These are phyloP conservation scores for Penicillium sclerotiorum DNA, from an alignment of 2,329 filamentous ascomycete species.

Conservation along the genomic window DNA sequence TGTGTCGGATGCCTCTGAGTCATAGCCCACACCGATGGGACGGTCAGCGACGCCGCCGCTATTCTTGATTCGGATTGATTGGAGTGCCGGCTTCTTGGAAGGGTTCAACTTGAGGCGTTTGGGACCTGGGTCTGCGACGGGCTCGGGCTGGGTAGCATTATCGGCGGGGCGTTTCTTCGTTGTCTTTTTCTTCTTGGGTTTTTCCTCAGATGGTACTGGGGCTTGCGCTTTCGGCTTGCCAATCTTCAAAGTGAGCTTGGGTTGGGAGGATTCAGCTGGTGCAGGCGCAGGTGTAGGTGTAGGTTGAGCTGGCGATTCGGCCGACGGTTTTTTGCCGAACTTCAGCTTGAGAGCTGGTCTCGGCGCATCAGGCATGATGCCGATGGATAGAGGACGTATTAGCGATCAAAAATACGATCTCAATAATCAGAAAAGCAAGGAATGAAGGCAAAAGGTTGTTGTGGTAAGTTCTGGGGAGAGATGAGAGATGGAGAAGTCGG, in stretches of 20 bases:
- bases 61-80: conserved; percentile 62
- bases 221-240: conserved; percentile 35
- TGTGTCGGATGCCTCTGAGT: conserved; percentile 90
- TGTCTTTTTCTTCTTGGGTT: conserved; percentile 39
- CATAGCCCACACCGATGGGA: conserved; percentile 84
- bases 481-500: conserved; percentile 3
- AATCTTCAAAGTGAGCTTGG: conserved; percentile 48
- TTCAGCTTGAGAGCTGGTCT: conserved; percentile 46
- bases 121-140: conserved; percentile 29
- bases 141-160: conserved; percentile 28
- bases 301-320: conserved; percentile 4
- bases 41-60: conserved; percentile 70
- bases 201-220: conserved; percentile 14
- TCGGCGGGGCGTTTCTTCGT: conserved; percentile 45
- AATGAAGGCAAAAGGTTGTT: background rate
- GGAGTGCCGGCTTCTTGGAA: conserved; percentile 42
- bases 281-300: conserved; percentile 20
- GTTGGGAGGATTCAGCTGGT: conserved; percentile 31
- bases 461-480: conserved; percentile 1
- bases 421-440: background rate
- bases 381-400: background rate
- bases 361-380: conserved; percentile 39
- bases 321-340: conserved; percentile 42
- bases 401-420: background rate
- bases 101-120: conserved; percentile 45